Evolutionary conservation across 306 rosid genomes (phyloP).

Genomic region (Malus fusca): DNA sequence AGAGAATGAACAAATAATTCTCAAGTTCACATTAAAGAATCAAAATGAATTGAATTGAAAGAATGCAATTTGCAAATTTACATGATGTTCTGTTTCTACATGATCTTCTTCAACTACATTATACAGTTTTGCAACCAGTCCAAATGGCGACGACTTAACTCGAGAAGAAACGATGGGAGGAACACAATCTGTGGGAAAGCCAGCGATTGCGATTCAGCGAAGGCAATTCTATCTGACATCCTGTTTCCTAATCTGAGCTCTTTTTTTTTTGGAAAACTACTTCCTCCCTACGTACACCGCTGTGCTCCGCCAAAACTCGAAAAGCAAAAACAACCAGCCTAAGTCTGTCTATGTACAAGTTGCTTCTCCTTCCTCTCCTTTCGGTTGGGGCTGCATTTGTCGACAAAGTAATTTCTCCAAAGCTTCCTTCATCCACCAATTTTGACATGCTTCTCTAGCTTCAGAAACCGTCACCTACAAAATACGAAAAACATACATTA

Average conservation of each 20-base stretch:
- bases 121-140: conserved; percentile 4
- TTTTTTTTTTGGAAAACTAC: neutral
- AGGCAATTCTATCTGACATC: neutral
- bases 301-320: conserved; percentile 10
- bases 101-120: conserved; percentile 23
- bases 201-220: neutral
- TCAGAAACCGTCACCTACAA: conserved; percentile 64
- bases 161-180: conserved; percentile 5
- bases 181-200: neutral
- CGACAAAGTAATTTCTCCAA: conserved; percentile 47
- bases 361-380: neutral
- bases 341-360: conserved; percentile 16
- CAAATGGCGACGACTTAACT: neutral
- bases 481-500: conserved; percentile 1
- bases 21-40: conserved; percentile 24
- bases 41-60: conserved; percentile 16
- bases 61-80: conserved; percentile 42
- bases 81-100: conserved; percentile 16
- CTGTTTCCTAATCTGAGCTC: neutral
- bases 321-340: neutral
- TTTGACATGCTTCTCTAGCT: conserved; percentile 78
- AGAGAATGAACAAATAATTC: neutral
- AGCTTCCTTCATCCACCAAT: conserved; percentile 88
- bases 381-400: conserved; percentile 14
- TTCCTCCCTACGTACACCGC: conserved; percentile 7